Base-by-base conservation (phyloP, 495 filamentous ascomycete species). In the Penicillium maclennaniae region DNA sequence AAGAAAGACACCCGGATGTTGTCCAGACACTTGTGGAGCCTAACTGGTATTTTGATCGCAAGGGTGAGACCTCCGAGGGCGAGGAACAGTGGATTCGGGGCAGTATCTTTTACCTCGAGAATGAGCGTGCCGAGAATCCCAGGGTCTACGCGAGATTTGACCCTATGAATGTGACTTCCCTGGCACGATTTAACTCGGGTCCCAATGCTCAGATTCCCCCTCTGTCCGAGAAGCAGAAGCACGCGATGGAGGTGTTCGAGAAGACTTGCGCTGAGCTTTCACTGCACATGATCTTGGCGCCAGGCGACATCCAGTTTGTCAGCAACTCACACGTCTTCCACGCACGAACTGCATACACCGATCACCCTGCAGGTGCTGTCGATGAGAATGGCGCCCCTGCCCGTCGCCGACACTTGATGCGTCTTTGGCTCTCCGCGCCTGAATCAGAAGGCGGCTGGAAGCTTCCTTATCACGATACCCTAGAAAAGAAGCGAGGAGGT, bases 11-110 rank as follows among this genome's bases (percentile, higher is more conserved):
- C 19, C 90, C 89, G 0, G 89, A 92, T 53, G 85, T 93, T 4
- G 80, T 85, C 0, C 77, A 83, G 65, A 80, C 80, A 10, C 70
- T 95, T 44, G 81, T 81, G 0, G 66, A 80, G 58, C 87, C 88
- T 0, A 80, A 84, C 53, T 95, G 89, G 89, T 91, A 91, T 68
- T 92, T 95, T 63, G 89, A 95, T 65, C 87, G 89, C 52, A 95
- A 95, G 65, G 89, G 89, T 19, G 89, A 92, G 69, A 77, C 78
- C 2, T 83, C 78, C 14, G 70, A 76, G 17, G 88, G 86, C 20
- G 75, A 92, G 66, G 82, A 89, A 47, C 78, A 79, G 44, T 95
- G 81, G 66, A 85, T 90, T 59, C 76, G 79, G n/a, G 79, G 80
- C 31, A 76, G 79, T 15, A 80, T 92, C 12, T 80, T 92, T 45